Percentiles rank a stretch among this genome's conserved stretches.
Conservation (phyloP, 495 filamentous ascomycete species). For the Amniculicola lignicola region DNA sequence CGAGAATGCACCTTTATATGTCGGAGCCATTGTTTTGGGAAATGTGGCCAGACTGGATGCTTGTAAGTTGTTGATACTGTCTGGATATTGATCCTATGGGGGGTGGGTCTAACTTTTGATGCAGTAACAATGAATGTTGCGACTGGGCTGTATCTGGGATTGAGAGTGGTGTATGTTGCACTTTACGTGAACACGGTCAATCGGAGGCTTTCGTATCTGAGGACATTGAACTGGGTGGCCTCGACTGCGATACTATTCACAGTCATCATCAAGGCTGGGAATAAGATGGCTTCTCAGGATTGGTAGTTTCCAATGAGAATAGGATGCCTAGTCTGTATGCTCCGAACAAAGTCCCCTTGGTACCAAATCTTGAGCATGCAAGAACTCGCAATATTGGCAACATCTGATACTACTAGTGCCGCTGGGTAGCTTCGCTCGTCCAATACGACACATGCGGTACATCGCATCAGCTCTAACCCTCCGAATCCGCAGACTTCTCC, state of each 20-base stretch:
- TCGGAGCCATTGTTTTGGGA: conserved; percentile 26
- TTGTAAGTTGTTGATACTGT: conserved; percentile 2
- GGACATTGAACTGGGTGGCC: conserved; percentile 4
- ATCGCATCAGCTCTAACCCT: no score
- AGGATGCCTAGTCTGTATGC: no score
- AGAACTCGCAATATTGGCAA: no score
- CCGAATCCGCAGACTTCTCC: no score
- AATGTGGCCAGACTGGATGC: conserved; percentile 18
- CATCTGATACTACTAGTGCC: no score
- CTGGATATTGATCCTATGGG: background rate
- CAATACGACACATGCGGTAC: no score
- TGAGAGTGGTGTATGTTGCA: conserved; percentile 14
- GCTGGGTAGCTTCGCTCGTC: no score
- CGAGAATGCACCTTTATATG: conserved; percentile 27
- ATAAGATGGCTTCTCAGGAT: conserved; percentile 10
- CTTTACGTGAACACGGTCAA: conserved; percentile 24
- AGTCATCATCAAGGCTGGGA: conserved; percentile 22
- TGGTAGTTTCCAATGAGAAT: no score
- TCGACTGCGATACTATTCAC: conserved; percentile 3
- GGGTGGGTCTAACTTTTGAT: background rate
- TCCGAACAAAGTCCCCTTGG: no score
- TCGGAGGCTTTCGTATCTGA: conserved; percentile 15
- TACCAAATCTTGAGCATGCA: no score
- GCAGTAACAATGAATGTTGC: conserved; percentile 22
- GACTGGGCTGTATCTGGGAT: conserved; percentile 12